Percentiles rank a stretch among this genome's conserved stretches.
Evolutionary conservation across 768 basidiomycete species (phyloP).

Genomic region (Leccinum aurantiacum): DNA sequence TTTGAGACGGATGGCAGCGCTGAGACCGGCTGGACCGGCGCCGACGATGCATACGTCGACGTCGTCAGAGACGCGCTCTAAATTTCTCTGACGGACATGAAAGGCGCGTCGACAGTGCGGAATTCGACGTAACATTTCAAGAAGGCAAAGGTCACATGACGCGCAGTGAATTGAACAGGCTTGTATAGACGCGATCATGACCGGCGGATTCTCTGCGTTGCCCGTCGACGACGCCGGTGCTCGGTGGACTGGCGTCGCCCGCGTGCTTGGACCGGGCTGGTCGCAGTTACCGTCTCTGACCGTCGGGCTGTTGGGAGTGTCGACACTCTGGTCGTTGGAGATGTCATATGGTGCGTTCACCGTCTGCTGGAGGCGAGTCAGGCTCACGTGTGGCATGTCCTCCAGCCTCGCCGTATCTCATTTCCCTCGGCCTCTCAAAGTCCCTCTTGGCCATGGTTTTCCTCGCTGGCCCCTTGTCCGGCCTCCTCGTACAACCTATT

Average conservation of each 20-base stretch:
- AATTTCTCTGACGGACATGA: slow-evolving; percentile 32
- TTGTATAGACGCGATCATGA: neutral
- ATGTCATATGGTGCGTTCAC: slow-evolving; percentile 73
- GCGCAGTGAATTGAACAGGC: neutral
- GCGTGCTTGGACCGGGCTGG: slow-evolving; percentile 68
- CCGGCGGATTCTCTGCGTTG: slow-evolving; percentile 51
- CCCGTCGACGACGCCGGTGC: slow-evolving; percentile 38
- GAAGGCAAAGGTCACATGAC: neutral
- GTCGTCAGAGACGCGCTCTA: slow-evolving; percentile 85
- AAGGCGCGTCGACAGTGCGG: slow-evolving; percentile 14
- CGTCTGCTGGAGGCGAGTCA: neutral
- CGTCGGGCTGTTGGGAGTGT: slow-evolving; percentile 77
- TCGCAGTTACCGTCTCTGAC: slow-evolving; percentile 69
- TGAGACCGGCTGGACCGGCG: slow-evolving; percentile 91
- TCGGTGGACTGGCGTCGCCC: slow-evolving; percentile 39
- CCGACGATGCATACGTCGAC: slow-evolving; percentile 98
- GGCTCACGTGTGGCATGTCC: slow-evolving; percentile 1
- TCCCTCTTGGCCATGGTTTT: slow-evolving; percentile 89
- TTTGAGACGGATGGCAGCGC: slow-evolving; percentile 94
- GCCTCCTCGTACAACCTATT: slow-evolving; percentile 87
- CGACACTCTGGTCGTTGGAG: slow-evolving; percentile 91
- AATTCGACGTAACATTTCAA: neutral
- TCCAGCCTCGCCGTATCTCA: slow-evolving; percentile 80
- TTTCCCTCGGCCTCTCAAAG: slow-evolving; percentile 86
- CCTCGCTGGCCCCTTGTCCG: slow-evolving; percentile 87